phyloP scores from a whole-genome alignment of 2,329 filamentous ascomycete genomes.

The Cordyceps sp. region DNA sequence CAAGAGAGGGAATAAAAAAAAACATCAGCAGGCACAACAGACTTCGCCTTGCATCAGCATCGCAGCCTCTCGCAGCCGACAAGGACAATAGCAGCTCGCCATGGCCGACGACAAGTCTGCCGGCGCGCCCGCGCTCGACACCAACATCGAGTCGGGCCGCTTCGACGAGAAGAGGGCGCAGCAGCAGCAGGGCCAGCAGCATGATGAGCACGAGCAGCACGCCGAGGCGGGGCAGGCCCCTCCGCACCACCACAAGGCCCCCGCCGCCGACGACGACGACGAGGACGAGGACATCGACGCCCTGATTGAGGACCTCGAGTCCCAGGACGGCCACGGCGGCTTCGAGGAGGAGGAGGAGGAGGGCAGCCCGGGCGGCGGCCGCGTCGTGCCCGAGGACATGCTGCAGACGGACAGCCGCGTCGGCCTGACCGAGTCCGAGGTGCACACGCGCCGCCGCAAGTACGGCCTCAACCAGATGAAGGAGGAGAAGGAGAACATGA shows the following conservation, averaged over 20 bases:
- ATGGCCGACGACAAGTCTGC: constrained; percentile 40
- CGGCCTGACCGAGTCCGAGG: constrained; percentile 59
- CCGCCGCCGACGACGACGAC: constrained; percentile 52
- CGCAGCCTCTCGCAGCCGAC: not conserved
- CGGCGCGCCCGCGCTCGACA: constrained; percentile 41
- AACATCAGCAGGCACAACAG: not conserved
- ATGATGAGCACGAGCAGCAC: too few species aligned
- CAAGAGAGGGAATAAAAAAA: too few species aligned
- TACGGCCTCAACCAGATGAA: constrained; percentile 81
- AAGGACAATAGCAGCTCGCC: too few species aligned
- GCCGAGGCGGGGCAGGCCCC: constrained; percentile 10
- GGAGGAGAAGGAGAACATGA: constrained; percentile 72
- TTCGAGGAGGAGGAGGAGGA: constrained; percentile 43
- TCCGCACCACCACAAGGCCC: constrained; percentile 13
- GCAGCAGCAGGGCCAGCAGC: constrained; percentile 7
- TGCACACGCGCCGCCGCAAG: constrained; percentile 45
- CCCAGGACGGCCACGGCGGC: constrained; percentile 53
- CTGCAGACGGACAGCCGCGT: constrained; percentile 58
- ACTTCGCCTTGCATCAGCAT: not conserved
- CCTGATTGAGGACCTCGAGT: constrained; percentile 77
- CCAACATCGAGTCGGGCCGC: constrained; percentile 45
- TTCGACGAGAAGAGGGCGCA: constrained; percentile 45
- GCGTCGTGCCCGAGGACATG: constrained; percentile 54
- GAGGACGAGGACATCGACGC: constrained; percentile 68
- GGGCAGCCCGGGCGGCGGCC: constrained; percentile 32